Evolutionary conservation across 2,329 filamentous ascomycete genomes (phyloP).

Genomic region (Grosmannia clavigera): DNA sequence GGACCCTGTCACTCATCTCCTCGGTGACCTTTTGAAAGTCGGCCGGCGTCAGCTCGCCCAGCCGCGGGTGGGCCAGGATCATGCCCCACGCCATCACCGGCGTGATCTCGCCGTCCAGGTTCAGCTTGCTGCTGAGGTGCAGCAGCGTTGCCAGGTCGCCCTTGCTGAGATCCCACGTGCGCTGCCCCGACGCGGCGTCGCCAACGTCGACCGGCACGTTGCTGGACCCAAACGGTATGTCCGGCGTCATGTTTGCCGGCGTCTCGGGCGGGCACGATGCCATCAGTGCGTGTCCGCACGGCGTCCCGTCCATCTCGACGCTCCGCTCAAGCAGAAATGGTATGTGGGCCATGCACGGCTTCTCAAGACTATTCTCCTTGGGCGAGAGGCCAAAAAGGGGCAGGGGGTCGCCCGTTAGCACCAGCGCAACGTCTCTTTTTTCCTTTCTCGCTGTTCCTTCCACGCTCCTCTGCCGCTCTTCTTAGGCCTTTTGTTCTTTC

Average conservation of each 20-base stretch:
- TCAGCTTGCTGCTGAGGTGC: constrained; percentile 69
- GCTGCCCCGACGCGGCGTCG: constrained; percentile 38
- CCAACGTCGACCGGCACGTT: constrained; percentile 18
- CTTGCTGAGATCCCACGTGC: constrained; percentile 60
- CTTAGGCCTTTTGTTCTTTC: constrained; percentile 2
- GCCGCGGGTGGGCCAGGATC: constrained; percentile 59
- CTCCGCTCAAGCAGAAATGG: constrained; percentile 59
- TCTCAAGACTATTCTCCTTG: constrained; percentile 55
- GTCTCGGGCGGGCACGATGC: constrained; percentile 71
- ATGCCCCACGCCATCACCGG: constrained; percentile 92
- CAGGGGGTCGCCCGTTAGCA: not conserved
- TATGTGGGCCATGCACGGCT: constrained; percentile 85
- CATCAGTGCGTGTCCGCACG: constrained; percentile 89
- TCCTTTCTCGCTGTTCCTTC: constrained; percentile 2
- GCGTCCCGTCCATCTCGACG: constrained; percentile 47
- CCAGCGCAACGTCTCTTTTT: no score
- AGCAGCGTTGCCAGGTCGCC: constrained; percentile 69
- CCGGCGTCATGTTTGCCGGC: constrained; percentile 33
- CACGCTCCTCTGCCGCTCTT: not conserved
- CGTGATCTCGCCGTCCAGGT: constrained; percentile 82
- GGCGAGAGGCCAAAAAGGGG: constrained; percentile 17
- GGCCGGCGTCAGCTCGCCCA: constrained; percentile 48
- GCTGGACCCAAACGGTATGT: constrained; percentile 40
- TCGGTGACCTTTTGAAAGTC: constrained; percentile 64
- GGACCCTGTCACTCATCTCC: constrained; percentile 66